These are phyloP conservation scores for Panicum hallii DNA, from an alignment of 202 grass and related monocot species.

Conservation along the genomic window DNA sequence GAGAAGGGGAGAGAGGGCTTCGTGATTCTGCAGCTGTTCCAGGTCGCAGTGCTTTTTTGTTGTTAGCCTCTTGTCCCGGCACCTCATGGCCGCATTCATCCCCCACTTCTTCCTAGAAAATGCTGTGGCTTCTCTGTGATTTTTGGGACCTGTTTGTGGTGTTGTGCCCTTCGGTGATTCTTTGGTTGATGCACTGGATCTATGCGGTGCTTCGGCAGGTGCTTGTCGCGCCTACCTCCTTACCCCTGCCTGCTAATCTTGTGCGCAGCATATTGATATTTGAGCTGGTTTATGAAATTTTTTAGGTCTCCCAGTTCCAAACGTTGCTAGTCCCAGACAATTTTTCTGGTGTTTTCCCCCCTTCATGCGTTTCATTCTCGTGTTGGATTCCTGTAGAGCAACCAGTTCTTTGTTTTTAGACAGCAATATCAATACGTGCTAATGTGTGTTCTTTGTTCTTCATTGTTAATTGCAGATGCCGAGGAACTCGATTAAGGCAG, in stretches of 20 bases:
- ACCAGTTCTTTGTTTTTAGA: background rate
- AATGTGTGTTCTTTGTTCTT: slow-evolving; percentile 28
- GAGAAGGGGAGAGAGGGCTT: background rate
- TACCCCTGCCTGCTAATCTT: slow-evolving; percentile 1
- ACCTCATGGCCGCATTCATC: background rate
- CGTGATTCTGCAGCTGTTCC: slow-evolving; percentile 37
- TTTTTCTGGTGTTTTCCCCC: background rate
- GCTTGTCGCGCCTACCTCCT: background rate
- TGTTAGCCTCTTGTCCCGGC: background rate
- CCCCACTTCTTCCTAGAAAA: background rate
- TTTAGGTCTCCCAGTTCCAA: background rate
- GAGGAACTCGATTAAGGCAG: slow-evolving; percentile 12
- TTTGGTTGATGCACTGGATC: slow-evolving; percentile 30
- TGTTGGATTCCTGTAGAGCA: background rate
- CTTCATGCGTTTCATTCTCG: background rate
- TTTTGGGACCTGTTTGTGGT: background rate
- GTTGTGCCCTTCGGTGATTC: background rate
- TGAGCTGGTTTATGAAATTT: background rate
- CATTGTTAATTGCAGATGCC: slow-evolving; percentile 22
- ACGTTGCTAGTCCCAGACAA: background rate
- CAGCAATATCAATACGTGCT: background rate
- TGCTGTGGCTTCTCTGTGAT: background rate
- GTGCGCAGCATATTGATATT: background rate
- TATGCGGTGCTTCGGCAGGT: background rate
- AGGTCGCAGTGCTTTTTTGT: slow-evolving; percentile 22